Evolutionary conservation across 225 moss, liverwort and hornwort genomes (phyloP), one percentile per base, ranked within the genome.

Genomic region (Anthoceros angustus): DNA sequence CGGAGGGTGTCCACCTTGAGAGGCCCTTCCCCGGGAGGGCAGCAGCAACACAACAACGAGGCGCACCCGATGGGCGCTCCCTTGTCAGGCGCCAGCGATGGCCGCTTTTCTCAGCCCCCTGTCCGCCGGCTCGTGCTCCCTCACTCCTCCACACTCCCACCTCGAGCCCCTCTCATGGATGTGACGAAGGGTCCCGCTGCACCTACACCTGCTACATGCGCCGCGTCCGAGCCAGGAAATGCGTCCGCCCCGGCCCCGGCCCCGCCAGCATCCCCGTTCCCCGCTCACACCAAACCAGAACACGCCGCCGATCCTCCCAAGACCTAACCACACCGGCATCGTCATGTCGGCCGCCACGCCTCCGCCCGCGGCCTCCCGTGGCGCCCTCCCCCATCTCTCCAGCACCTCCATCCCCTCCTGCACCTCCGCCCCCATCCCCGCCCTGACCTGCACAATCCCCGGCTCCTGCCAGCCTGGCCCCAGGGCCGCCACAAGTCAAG

Each of bases 11-110:
- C 55, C 55, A 55, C 55, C 55, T 55, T 55, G 55, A 46, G 12
- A 46, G 18, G 23, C 18, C 55, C 5, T 23, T 55, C n/a, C 55
- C 55, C 16, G 55, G n/a, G 1, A 0, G n/a, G n/a, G n/a, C 55
- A 18, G 23, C 55, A 55, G 55, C 55, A 55, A 15, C 55, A 55
- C n/a, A 18, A 23, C 55, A 55, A 2, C 18, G 23, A 23, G 55
- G 55, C 16, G 55, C 55, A 55, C 55, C 55, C 55, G 55, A 55
- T 12, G 55, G 55, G 55, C 55, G 55, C 55, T 55, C n/a, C 55
- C 55, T 55, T 55, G 23, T 23, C 55, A 55, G 55, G 23, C 55
- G 55, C 55, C 55, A 55, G 55, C 55, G 55, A 55, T 55, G 18
- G 55, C 6, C 6, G n/a, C 12, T 23, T 55, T 55, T 55, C 55